Conservation (phyloP, 768 basidiomycete genomes). For the Macrocybe gigantea region DNA sequence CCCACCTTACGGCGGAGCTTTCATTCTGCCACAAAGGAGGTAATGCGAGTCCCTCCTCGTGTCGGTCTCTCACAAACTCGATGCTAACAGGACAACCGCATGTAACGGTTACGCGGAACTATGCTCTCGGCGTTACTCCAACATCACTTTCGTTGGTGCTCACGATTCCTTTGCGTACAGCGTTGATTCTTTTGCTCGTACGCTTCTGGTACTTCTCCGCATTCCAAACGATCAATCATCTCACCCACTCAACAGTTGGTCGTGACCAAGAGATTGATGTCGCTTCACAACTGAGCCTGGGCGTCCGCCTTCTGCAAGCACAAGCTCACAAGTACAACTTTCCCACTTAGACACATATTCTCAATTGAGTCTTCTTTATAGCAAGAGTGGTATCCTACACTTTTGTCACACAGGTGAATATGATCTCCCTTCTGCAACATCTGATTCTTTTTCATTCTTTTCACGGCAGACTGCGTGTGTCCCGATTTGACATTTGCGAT, state of each 20-base stretch:
- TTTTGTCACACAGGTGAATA: constrained; percentile 64
- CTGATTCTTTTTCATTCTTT: not conserved
- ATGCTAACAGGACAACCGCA: not conserved
- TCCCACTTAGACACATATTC: not conserved
- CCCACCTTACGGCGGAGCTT: too few species aligned
- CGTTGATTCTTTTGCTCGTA: constrained; percentile 3
- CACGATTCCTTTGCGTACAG: constrained; percentile 5
- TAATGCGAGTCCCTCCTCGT: too few species aligned
- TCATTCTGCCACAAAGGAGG: too few species aligned
- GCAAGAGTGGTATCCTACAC: constrained; percentile 40
- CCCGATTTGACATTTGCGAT: not conserved
- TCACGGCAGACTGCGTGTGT: constrained; percentile 22
- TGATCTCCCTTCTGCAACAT: not conserved
- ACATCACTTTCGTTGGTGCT: constrained; percentile 10
- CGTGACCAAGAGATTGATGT: constrained; percentile 48
- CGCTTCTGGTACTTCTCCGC: not conserved
- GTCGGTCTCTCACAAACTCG: not conserved
- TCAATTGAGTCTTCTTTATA: constrained; percentile 3
- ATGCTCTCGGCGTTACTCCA: constrained; percentile 10
- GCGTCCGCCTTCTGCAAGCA: constrained; percentile 56
- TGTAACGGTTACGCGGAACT: constrained; percentile 13
- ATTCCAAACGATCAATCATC: too few species aligned
- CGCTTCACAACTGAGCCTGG: constrained; percentile 39
- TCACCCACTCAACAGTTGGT: constrained; percentile 11
- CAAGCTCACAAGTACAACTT: constrained; percentile 40